Evolutionary conservation across 2,329 filamentous ascomycete species (phyloP), one percentile per base, ranked within the genome.

Genomic region (Cyphellophora europaea): DNA sequence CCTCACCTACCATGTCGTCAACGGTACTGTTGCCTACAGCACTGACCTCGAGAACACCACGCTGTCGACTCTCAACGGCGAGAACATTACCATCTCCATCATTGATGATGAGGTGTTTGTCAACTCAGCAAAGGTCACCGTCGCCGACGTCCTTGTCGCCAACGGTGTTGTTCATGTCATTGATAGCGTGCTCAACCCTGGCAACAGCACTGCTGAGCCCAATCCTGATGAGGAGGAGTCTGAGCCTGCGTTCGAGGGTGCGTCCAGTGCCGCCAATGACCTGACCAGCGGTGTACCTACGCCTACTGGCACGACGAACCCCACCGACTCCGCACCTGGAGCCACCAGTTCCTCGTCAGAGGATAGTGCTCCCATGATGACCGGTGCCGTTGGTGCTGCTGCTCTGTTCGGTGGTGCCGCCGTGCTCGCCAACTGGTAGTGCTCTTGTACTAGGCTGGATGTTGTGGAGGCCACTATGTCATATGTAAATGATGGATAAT

Each of bases 1-100:
- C 35, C 61, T 83, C 23, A 58, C 64, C 16, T 84, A 84, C 57
- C 80, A 85, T 52, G 65, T 82, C 33, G 58, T 83, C 25, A 62
- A 64, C 30, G 68, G 67, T 32, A 29, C 17, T 5, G 63, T 63
- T 6, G 63, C 77, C 1, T 62, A 61, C 39, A 81, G 79, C 57
- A 71, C 64, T 5, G 56, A 71, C 5, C 43, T 47, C 13, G 57
- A 66, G 43, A 63, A 63, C 19, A 59, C 42, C 10, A 27, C 49
- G 18, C 4, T 58, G 25, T 47, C 43, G 10, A 60, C 62, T 3
- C 52, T 67, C 4, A 60, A 74, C 42, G 69, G 73, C 19, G 63
- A 63, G 11, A 59, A 61, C 31, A 40, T 76, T 4, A 67, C 57
- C 12, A 58, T 75, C 28, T 65, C 56, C 11, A 57, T 75, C 25